A percentile compares a stretch with the other conserved stretches of the same genome.
Evolutionary conservation across 495 filamentous ascomycete species (phyloP).

Genomic region (Aspergillus panamensis): DNA sequence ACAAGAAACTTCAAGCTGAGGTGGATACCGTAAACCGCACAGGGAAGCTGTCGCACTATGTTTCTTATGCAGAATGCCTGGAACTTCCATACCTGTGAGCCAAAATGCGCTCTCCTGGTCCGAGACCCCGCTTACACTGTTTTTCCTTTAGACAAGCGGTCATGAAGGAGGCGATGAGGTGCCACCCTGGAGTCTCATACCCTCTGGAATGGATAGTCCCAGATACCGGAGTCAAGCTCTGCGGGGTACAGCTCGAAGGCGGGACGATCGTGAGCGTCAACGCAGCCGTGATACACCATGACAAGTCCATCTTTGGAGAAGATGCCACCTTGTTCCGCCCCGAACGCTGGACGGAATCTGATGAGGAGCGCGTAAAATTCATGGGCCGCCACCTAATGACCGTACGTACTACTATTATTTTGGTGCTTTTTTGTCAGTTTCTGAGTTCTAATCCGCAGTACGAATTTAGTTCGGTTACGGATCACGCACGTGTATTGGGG

Average conservation of each 20-base stretch:
- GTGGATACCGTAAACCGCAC: constrained; percentile 46
- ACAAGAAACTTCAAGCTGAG: constrained; percentile 48
- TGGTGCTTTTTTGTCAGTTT: not conserved
- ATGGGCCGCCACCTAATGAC: constrained; percentile 19
- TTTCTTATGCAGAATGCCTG: constrained; percentile 40
- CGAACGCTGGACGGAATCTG: constrained; percentile 18
- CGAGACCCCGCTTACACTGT: not conserved
- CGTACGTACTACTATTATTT: not conserved
- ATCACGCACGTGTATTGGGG: constrained; percentile 31
- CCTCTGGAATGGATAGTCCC: constrained; percentile 3
- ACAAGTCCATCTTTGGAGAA: constrained; percentile 18
- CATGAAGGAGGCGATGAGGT: constrained; percentile 8
- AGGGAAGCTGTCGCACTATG: constrained; percentile 20
- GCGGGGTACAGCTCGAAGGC: not conserved
- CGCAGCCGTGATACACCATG: constrained; percentile 21
- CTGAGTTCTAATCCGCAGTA: too few relatives aligned
- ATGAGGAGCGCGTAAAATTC: not conserved
- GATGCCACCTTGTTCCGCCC: constrained; percentile 21
- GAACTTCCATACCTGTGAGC: constrained; percentile 1
- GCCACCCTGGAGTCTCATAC: constrained; percentile 5
- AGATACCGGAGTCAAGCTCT: not conserved
- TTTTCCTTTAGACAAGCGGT: not conserved
- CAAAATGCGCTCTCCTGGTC: too few relatives aligned
- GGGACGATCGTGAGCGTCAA: constrained; percentile 34
- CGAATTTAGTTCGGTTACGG: constrained; percentile 30